Evolutionary conservation across 2,329 filamentous ascomycete genomes (phyloP), one percentile per base, ranked within the genome.

Genomic region (Tolypocladium album): DNA sequence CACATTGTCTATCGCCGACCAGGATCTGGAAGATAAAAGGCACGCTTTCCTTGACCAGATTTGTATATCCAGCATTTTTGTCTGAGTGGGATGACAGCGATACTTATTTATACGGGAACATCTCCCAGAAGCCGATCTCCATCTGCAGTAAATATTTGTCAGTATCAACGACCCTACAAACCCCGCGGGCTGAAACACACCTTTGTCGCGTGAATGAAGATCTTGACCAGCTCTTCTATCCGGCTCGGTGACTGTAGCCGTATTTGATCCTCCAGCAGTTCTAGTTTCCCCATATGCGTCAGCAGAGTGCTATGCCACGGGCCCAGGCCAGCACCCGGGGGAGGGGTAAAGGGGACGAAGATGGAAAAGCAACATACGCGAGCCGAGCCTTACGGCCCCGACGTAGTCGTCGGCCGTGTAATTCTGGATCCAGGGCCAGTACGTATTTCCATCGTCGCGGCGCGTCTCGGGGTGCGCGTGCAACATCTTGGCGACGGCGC

Each of bases 401-500:
- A 79, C 75, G 65, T 96, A 97, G 70, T 94, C 89, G 0, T 90
- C 86, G 2, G 87, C 88, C 20, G 89, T 83, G 69, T 97, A 97
- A 68, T 90, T 95, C 70, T 92, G 80, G 65, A 97, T 90, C 93
- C 93, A 97, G 55, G 86, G 82, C 88, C 89, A 94, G 76, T 96
- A 97, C 22, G 76, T 79, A 70, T 93, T 95, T 0, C 78, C 84
- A 15, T 88, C 79, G 27, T 52, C 47, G 45, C 80, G 79, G 62
- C 78, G 78, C 42, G 85, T 88, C n/a, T 76, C 78, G 56, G 81
- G 75, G 62, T 89, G 86, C 17, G 78, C 78, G 66, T 86, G 80
- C 3, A 96, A 78, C 67, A 90, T 82, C 67, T 81, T 80, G 7
- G 90, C 93, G 61, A 95, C 89, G 60, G 84, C 84, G 12, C 88